These are phyloP conservation scores for Tulasnella sp. DNA, from an alignment of 768 basidiomycete genomes.

Conservation along the genomic window DNA sequence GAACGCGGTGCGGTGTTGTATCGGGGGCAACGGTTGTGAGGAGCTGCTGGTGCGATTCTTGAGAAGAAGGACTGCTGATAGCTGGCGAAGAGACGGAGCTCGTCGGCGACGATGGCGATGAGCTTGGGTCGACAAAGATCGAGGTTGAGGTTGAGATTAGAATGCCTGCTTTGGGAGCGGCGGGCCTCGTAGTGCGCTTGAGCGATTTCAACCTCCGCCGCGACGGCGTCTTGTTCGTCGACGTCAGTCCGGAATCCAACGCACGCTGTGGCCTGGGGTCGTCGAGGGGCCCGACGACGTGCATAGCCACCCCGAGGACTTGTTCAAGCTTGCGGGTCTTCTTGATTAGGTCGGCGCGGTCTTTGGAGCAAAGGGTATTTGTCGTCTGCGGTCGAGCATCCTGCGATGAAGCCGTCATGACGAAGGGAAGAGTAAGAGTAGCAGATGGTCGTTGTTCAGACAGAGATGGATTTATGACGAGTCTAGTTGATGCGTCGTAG, in stretches of 20 bases:
- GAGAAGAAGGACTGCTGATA: too few relatives aligned
- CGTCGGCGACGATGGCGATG: neutral
- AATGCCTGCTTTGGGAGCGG: slow-evolving; percentile 1
- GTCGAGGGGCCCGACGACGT: slow-evolving; percentile 4
- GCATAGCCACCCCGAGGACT: slow-evolving; percentile 13
- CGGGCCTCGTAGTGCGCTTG: neutral
- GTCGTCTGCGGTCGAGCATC: slow-evolving; percentile 2
- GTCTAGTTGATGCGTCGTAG: too few relatives aligned
- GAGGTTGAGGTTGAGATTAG: slow-evolving; percentile 5
- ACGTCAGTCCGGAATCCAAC: neutral
- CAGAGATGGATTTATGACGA: too few relatives aligned
- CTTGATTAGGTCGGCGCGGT: slow-evolving; percentile 8
- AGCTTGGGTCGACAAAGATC: slow-evolving; percentile 7
- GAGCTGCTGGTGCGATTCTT: too few relatives aligned
- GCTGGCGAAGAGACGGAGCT: too few relatives aligned
- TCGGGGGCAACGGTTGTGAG: too few relatives aligned
- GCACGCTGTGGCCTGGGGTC: neutral
- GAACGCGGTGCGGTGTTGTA: neutral
- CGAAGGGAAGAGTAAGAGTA: too few relatives aligned
- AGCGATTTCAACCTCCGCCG: slow-evolving; percentile 2
- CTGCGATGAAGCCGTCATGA: too few relatives aligned
- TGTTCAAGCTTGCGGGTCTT: slow-evolving; percentile 12
- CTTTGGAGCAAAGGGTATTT: slow-evolving; percentile 2
- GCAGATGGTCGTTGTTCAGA: too few relatives aligned
- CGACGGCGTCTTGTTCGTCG: neutral